Conservation (phyloP, 768 basidiomycete genomes). For the Tylopilus subfusipes region DNA sequence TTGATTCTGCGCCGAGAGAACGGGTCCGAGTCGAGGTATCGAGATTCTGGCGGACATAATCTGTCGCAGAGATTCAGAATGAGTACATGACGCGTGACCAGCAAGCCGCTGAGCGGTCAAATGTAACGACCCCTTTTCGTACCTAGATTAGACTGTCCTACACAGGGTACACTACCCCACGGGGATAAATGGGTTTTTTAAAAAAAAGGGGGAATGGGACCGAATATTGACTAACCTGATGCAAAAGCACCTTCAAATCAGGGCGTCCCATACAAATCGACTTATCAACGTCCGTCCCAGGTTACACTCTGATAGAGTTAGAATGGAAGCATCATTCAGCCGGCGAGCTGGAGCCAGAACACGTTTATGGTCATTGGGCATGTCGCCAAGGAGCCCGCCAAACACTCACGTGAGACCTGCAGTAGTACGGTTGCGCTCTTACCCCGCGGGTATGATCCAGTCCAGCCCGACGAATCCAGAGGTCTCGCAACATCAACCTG, state of each 20-base stretch:
- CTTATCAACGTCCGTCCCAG: background rate
- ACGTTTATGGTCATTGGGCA: background rate
- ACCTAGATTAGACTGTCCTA: too few species aligned
- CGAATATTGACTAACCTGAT: background rate
- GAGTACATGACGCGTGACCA: too few species aligned
- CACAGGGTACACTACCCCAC: too few species aligned
- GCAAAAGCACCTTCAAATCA: background rate
- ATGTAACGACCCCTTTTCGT: too few species aligned
- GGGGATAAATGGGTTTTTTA: too few species aligned
- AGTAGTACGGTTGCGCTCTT: background rate
- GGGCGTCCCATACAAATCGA: background rate
- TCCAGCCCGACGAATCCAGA: background rate
- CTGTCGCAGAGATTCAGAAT: too few species aligned
- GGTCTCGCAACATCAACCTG: too few species aligned
- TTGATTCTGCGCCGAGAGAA: background rate
- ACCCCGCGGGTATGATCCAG: background rate
- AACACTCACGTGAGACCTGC: background rate
- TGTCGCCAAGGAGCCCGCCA: background rate
- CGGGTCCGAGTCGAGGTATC: background rate
- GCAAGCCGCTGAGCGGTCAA: too few species aligned
- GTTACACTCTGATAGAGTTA: background rate
- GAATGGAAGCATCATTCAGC: background rate
- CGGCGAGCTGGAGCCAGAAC: background rate
- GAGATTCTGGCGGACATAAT: too few species aligned
- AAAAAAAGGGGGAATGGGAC: too few species aligned